These are phyloP conservation scores for Macrocybe gigantea DNA, from an alignment of 768 basidiomycete species.

Conservation along the genomic window DNA sequence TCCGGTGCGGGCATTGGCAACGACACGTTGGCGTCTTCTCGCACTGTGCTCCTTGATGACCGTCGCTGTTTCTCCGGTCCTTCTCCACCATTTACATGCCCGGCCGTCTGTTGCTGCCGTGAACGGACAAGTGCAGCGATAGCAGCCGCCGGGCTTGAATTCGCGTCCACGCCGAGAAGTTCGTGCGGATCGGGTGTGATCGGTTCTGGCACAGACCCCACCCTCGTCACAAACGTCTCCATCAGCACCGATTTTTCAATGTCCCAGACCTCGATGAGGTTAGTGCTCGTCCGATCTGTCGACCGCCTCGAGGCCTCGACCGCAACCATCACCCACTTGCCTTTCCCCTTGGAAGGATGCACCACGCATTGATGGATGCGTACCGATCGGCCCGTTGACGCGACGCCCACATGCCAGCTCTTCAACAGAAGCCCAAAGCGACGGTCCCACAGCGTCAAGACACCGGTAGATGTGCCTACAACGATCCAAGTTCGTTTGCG, in stretches of 20 bases:
- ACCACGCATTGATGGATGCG: constrained; percentile 71
- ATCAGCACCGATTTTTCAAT: constrained; percentile 76
- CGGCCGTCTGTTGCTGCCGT: constrained; percentile 28
- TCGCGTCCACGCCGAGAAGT: constrained; percentile 46
- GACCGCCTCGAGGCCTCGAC: constrained; percentile 48
- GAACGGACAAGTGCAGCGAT: constrained; percentile 79
- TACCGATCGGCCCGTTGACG: constrained; percentile 43
- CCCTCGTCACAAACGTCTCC: constrained; percentile 69
- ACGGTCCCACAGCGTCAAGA: constrained; percentile 89
- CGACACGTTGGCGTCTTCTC: constrained; percentile 18
- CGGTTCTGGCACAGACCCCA: constrained; percentile 39
- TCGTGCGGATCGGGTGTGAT: constrained; percentile 46
- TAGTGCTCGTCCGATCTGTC: constrained; percentile 36
- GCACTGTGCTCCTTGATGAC: constrained; percentile 24
- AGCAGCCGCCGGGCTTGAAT: constrained; percentile 61
- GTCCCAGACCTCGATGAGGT: constrained; percentile 87
- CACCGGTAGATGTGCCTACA: constrained; percentile 81
- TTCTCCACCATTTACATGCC: too few relatives aligned
- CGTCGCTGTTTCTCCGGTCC: neutral
- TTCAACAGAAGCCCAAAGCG: constrained; percentile 87
- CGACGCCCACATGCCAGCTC: constrained; percentile 75
- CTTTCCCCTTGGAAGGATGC: constrained; percentile 84
- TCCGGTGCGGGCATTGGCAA: constrained; percentile 53
- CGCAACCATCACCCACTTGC: constrained; percentile 88
- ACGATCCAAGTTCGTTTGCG: constrained; percentile 84